phyloP scores from a whole-genome alignment of 345 rosid species.

The Trapa incisa region DNA sequence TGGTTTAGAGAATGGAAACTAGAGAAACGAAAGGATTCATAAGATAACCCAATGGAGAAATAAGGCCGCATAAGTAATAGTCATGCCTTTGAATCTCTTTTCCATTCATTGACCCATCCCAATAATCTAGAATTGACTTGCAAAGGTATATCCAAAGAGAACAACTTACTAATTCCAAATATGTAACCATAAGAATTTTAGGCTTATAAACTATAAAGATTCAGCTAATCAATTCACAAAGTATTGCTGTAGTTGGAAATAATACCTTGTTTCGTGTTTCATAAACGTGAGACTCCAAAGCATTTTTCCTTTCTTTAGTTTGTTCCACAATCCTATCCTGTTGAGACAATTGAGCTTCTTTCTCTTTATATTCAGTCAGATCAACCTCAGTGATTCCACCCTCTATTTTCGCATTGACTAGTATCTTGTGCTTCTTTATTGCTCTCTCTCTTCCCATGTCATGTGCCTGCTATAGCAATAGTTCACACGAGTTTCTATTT shows the following conservation, averaged over 20 bases:
- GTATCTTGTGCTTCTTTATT: conserved; percentile 27
- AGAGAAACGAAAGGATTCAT: not conserved
- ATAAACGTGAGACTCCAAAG: conserved; percentile 52
- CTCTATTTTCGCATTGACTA: conserved; percentile 27
- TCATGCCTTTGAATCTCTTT: not conserved
- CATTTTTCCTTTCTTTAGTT: conserved; percentile 43
- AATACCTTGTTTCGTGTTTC: conserved; percentile 50
- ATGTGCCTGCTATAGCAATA: conserved; percentile 22
- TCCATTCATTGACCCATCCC: not conserved
- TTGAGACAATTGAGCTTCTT: conserved; percentile 33
- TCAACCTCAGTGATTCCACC: conserved; percentile 33
- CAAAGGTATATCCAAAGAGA: too few relatives aligned
- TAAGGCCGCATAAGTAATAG: not conserved
- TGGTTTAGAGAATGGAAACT: not conserved
- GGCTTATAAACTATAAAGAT: not conserved
- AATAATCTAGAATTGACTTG: too few relatives aligned
- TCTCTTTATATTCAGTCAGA: conserved; percentile 33
- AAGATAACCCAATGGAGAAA: not conserved
- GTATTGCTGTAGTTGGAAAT: too few relatives aligned
- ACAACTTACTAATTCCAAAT: not conserved
- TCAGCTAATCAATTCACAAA: not conserved
- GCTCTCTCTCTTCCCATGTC: conserved; percentile 17
- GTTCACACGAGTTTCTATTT: too few relatives aligned
- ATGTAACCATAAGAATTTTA: not conserved
- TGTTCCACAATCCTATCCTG: conserved; percentile 38